These are phyloP conservation scores for Spathaspora boniae DNA, from an alignment of 805 yeast genomes.

Conservation along the genomic window DNA sequence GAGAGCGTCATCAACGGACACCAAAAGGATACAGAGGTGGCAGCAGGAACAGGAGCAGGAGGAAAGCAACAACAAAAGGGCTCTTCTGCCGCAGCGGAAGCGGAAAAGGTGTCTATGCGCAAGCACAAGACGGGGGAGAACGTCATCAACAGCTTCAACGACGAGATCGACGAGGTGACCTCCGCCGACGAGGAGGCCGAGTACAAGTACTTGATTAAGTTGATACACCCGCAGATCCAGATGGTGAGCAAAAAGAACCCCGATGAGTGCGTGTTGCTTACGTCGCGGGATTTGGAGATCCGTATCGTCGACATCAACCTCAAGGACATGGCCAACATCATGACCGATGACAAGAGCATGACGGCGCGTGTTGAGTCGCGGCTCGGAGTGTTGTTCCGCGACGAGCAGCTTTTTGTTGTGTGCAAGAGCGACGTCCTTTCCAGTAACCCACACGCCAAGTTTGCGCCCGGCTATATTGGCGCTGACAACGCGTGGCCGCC, in stretches of 20 bases:
- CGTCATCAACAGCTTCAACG: constrained; percentile 47
- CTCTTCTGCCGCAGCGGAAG: constrained; percentile 15
- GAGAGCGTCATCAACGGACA: constrained; percentile 34
- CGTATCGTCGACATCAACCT: constrained; percentile 46
- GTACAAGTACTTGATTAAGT: constrained; percentile 61
- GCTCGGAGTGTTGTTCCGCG: constrained; percentile 52
- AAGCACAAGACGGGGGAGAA: constrained; percentile 23
- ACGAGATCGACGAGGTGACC: constrained; percentile 41
- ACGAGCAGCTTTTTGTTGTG: constrained; percentile 53
- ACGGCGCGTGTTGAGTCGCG: constrained; percentile 51
- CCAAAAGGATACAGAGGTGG: constrained; percentile 12
- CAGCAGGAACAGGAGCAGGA: too few relatives aligned
- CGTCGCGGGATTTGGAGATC: constrained; percentile 58
- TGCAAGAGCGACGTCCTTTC: constrained; percentile 23
- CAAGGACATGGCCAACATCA: constrained; percentile 36
- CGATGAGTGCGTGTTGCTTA: constrained; percentile 46
- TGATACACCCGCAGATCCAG: constrained; percentile 84
- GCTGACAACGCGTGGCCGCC: constrained; percentile 70
- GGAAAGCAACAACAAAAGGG: too few relatives aligned
- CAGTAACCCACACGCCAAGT: constrained; percentile 36
- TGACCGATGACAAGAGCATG: constrained; percentile 29
- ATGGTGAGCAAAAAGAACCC: constrained; percentile 44
- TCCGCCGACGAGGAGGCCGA: constrained; percentile 39
- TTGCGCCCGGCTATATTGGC: constrained; percentile 56
- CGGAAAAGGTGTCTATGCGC: constrained; percentile 15